Base-by-base conservation (phyloP, 495 filamentous ascomycete species). In the Penicillium paxilli region DNA sequence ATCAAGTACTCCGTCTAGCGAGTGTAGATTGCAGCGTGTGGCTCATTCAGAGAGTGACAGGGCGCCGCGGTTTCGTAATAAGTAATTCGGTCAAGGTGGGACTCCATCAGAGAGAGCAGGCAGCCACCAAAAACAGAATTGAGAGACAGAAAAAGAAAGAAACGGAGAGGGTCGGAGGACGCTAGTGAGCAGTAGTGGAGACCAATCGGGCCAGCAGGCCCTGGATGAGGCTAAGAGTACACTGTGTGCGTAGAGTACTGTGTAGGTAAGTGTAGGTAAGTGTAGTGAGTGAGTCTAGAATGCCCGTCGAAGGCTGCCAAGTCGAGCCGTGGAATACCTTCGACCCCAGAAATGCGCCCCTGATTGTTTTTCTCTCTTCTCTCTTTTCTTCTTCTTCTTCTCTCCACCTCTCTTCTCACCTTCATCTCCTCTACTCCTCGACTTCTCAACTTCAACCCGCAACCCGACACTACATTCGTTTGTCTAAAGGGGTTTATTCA, bases 1-100 rank as follows among this genome's bases (percentile, higher is more conserved):
- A 21, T 42, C 40, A 20, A n/a, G 35, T 40, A 40, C 35, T 40
- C 35, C 35, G 35, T n/a, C n/a, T 40, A 40, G 5, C 5, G 35
- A 6, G 14, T n/a, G n/a, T 20, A 40, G 10, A 21, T 38, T 38
- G 23, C 23, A 11, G 7, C 19, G 40, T 42, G 40, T 42, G 40
- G 40, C 40, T 42, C 10, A 14, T 2, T 38, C 16, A 6, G n/a
- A 38, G 40, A 21, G 17, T 42, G 25, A 46, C 44, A 46, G n/a
- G 51, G n/a, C 30, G 25, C 51, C 32, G 44, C 51, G 51, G 51
- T 53, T 53, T 53, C 51, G 44, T 22, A 53, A 53, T 47, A n/a
- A 53, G 32, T 47, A 32, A 35, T 3, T 12, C 17, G n/a, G n/a
- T n/a, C n/a, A n/a, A n/a, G n/a, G n/a, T n/a, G n/a, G n/a, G n/a